Evolutionary conservation across 192 early-diverging fungal genomes (phyloP), one percentile per base, ranked within the genome.

Genomic region (Coemansia sp.): DNA sequence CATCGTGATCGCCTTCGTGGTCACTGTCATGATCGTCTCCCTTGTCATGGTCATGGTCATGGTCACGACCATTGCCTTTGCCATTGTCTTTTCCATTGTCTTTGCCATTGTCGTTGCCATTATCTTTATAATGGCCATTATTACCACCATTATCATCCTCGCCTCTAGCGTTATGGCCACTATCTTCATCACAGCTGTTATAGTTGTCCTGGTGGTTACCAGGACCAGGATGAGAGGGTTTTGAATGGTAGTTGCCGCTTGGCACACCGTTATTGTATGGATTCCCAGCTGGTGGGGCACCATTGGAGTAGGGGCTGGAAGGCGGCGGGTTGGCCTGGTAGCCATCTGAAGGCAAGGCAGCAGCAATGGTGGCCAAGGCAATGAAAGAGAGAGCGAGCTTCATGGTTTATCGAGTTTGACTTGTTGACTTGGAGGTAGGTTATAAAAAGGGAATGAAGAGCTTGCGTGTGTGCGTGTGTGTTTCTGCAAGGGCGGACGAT

Each of bases 371-470:
- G 12, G 75, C 69, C 18, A 77, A 69, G 12, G 69, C 63, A 47
- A 77, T 56, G 32, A 77, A 49, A 13, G 69, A 71, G 26, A 61
- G 41, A 26, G 66, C 43, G 58, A 68, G 59, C 75, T 77, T 77
- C 75, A 77, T 77, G 8, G 65, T 65, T 42, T 21, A 7, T 6
- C 26, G 39, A 40, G 57, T 3, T 41, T 41, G 36, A 40, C 45
- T 36, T 12, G 40, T 52, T 26, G 8, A 43, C 19, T 40, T 46
- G 61, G 10, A 40, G 45, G 56, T 46, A 39, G 15, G 42, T 7
- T 9, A 36, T 21, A 22, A 41, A 16, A 21, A 61, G 4, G 41
- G 40, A 3, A 41, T 51, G 32, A 42, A 39, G 39, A 26, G 36
- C 62, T 3, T 61, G 43, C 41, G 47, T 10, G 63, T 40, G 45